phyloP scores from a whole-genome alignment of 2,329 filamentous ascomycete genomes.

The Paramyrothecium roridum region DNA sequence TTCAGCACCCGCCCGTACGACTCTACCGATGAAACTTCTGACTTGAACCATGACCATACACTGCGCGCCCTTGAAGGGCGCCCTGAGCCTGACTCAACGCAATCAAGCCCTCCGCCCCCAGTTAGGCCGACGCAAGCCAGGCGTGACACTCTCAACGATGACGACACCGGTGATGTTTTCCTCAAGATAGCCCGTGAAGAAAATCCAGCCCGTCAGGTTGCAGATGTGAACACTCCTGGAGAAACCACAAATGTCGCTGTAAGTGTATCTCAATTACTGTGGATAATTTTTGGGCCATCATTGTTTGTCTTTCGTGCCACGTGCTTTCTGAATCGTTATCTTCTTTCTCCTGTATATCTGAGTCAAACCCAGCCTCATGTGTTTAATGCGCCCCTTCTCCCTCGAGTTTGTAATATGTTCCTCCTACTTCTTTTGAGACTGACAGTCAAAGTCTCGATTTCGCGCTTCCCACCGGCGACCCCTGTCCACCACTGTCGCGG shows the following conservation, averaged over 20 bases:
- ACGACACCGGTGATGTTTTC: conserved; percentile 58
- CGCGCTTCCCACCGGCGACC: conserved; percentile 48
- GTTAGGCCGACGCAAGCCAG: conserved; percentile 11
- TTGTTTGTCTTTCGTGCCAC: conserved; percentile 3
- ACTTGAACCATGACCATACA: conserved; percentile 46
- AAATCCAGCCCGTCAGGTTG: conserved; percentile 28
- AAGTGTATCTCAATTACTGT: conserved; percentile 27
- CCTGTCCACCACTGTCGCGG: conserved; percentile 47
- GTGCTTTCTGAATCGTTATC: conserved; percentile 4
- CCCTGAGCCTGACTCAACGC: conserved; percentile 20
- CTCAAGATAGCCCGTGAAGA: conserved; percentile 57
- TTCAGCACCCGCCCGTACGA: conserved; percentile 36
- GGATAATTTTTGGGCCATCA: background rate
- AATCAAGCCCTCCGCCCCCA: conserved; percentile 38
- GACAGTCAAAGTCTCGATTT: conserved; percentile 40
- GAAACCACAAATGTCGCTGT: conserved; percentile 40
- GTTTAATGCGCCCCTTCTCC: background rate
- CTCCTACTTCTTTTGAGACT: conserved; percentile 1
- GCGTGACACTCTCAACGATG: conserved; percentile 30
- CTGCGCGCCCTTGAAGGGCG: conserved; percentile 49
- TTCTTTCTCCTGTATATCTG: conserved; percentile 6
- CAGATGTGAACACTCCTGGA: conserved; percentile 28
- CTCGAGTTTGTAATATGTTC: background rate
- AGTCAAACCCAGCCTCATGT: background rate
- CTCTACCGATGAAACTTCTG: conserved; percentile 36